A percentile compares a stretch with the other conserved stretches of the same genome.
Evolutionary conservation across 2,329 filamentous ascomycete genomes (phyloP).

Genomic region (Diplodia seriata): DNA sequence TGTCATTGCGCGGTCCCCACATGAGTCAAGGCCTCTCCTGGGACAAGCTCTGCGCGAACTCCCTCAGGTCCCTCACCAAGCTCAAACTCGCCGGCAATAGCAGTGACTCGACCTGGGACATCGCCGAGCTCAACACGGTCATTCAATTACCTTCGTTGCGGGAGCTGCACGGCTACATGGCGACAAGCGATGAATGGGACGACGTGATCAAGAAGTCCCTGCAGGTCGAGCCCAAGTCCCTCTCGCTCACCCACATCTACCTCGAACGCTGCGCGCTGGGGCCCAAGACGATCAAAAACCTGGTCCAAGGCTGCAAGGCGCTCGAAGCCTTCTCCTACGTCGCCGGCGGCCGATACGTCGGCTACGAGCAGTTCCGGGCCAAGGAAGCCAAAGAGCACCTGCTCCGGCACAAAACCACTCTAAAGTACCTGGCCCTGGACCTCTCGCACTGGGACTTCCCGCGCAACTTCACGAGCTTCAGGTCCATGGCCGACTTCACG

Average conservation of each 20-base stretch:
- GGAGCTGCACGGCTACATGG: slow-evolving; percentile 16
- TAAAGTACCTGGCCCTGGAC: slow-evolving; percentile 28
- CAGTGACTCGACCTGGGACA: background rate
- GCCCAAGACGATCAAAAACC: background rate
- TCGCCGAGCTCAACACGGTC: slow-evolving; percentile 9
- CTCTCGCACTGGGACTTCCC: slow-evolving; percentile 19
- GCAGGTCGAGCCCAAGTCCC: background rate
- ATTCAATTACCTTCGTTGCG: slow-evolving; percentile 20
- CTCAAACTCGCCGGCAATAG: slow-evolving; percentile 10
- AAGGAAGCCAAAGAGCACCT: slow-evolving; percentile 18
- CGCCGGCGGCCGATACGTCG: slow-evolving; percentile 1
- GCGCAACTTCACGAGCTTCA: slow-evolving; percentile 13
- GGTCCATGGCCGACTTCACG: slow-evolving; percentile 17
- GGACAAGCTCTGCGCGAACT: slow-evolving; percentile 3
- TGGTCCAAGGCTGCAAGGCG: slow-evolving; percentile 22
- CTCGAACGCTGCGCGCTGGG: slow-evolving; percentile 19
- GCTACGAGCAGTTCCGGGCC: slow-evolving; percentile 16
- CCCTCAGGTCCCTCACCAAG: background rate
- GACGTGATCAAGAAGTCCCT: background rate
- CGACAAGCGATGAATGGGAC: slow-evolving; percentile 7
- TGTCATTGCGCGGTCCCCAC: slow-evolving; percentile 1
- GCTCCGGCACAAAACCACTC: slow-evolving; percentile 14
- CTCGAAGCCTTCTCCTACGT: slow-evolving; percentile 28
- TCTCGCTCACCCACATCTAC: slow-evolving; percentile 24
- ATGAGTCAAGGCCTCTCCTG: slow-evolving; percentile 2